phyloP scores from a whole-genome alignment of 805 yeast genomes.

The Kodamaea hsintzibuensis region DNA sequence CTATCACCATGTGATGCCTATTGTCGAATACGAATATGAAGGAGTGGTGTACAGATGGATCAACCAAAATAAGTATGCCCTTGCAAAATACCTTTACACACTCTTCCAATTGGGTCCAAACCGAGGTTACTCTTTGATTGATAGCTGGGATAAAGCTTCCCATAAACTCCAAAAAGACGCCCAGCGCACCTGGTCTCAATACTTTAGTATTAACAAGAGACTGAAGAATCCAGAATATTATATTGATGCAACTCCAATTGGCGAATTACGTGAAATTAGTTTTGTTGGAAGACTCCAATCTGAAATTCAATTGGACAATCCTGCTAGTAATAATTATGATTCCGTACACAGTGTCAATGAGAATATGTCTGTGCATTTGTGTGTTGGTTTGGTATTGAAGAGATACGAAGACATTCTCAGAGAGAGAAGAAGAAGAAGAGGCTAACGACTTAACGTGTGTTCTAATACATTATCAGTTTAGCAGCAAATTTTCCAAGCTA shows the following conservation, averaged over 20 bases:
- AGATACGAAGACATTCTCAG: conserved; percentile 7
- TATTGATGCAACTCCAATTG: conserved; percentile 7
- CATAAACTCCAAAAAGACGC: conserved; percentile 3
- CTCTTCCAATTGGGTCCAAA: conserved; percentile 4
- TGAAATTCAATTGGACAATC: conserved; percentile 5
- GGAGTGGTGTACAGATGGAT: conserved; percentile 11
- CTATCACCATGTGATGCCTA: conserved; percentile 10
- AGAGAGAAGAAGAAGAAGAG: conserved; percentile 5
- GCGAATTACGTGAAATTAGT: conserved; percentile 7
- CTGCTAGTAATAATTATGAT: background rate
- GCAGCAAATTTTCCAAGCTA: no score
- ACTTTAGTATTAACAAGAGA: background rate
- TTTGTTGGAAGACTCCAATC: background rate
- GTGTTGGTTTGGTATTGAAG: conserved; percentile 9
- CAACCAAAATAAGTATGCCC: background rate
- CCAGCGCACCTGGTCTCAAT: background rate
- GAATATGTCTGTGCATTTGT: conserved; percentile 8
- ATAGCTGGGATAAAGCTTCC: conserved; percentile 9
- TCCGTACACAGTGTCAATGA: conserved; percentile 3
- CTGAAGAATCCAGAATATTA: conserved; percentile 1
- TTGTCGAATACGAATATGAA: conserved; percentile 9
- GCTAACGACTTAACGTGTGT: background rate
- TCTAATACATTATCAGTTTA: background rate
- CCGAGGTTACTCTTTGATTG: conserved; percentile 8
- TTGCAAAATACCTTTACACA: conserved; percentile 2